A percentile compares a stretch with the other conserved stretches of the same genome.
Evolutionary conservation across 2,329 filamentous ascomycete species (phyloP).

Genomic region (Hymenoscyphus albidus): DNA sequence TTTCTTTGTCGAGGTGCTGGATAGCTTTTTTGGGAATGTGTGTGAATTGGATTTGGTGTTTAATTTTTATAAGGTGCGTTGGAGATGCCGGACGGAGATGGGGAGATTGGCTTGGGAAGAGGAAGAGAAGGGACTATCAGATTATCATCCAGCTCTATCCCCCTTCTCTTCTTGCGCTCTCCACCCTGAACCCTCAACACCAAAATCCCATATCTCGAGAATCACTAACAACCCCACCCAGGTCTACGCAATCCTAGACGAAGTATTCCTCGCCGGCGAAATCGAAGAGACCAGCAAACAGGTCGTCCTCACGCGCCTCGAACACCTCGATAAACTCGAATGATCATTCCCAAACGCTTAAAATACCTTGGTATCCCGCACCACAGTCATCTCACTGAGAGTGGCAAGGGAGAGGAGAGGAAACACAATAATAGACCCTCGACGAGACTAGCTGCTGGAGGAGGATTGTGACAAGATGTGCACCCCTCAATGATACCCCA

Average conservation of each 20-base stretch:
- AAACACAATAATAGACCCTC: too few relatives aligned
- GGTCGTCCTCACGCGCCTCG: constrained; percentile 87
- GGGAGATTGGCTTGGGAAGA: not conserved
- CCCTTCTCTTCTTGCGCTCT: not conserved
- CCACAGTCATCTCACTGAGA: too few relatives aligned
- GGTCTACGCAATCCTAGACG: constrained; percentile 97
- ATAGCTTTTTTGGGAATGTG: constrained; percentile 98
- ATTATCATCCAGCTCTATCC: not conserved
- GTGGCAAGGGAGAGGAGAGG: too few relatives aligned
- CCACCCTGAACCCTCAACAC: not conserved
- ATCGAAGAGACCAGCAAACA: constrained; percentile 99
- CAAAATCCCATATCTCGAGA: not conserved
- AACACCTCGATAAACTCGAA: constrained; percentile 95
- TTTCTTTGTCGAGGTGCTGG: constrained; percentile 98
- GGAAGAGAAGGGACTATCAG: not conserved
- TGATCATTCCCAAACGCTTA: constrained; percentile 38
- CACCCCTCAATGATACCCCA: too few relatives aligned
- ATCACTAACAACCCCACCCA: constrained; percentile 32
- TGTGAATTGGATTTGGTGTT: constrained; percentile 92
- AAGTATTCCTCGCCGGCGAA: constrained; percentile 95
- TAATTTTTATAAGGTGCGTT: constrained; percentile 65
- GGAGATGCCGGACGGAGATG: not conserved
- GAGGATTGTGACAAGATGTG: too few relatives aligned
- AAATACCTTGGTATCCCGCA: not conserved
- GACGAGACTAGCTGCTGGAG: too few relatives aligned